Base-by-base conservation (phyloP, 2,329 filamentous ascomycete species). In the Magnaporthiopsis incrustans region DNA sequence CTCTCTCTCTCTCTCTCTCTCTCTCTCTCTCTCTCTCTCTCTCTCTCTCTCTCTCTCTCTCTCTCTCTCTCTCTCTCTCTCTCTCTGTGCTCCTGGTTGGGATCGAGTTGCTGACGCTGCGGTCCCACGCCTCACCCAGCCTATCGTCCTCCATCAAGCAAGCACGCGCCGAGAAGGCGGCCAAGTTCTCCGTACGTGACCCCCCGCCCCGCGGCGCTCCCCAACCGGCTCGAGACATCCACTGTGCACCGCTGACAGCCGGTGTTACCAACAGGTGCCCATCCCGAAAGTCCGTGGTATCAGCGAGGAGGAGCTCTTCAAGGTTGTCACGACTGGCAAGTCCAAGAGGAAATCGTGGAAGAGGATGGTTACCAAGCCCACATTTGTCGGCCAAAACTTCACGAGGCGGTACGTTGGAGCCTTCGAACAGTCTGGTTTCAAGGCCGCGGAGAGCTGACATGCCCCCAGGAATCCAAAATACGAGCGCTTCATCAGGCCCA, bases 241-340 rank as follows among this genome's bases (percentile, higher is more conserved):
- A 5, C 18, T 50, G 15, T 18, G 15, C 44, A 26, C 30, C 25
- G n/a, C 25, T 27, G 30, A 32, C 15, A 7, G 25, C 25, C 7
- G 27, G 7, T 18, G 3, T 11, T 18, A 22, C 11, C 57, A 58
- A 58, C 27, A 58, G 30, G 61, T 62, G 56, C 95, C 95, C 1
- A 77, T 99, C 72, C 95, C 95, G 50, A 97, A 97, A 79, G 95
- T 98, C 59, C 86, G 91, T 72, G 94, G 92, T 68, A 97, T 98
- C 70, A 88, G 86, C 69, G 94, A 98, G 80, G 92, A 96, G 82
- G 94, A 97, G 81, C 94, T 97, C 38, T 70, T 70, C 32, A 65
- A 91, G 78, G 93, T 97, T 18, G 87, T 98, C 72, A 92, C 92
- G 80, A 98, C 94, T 38, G 94, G 95, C 71, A 96, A 96, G 69